Evolutionary conservation across 2,329 filamentous ascomycete species (phyloP).

Genomic region (Exophiala phaeomuriformis): DNA sequence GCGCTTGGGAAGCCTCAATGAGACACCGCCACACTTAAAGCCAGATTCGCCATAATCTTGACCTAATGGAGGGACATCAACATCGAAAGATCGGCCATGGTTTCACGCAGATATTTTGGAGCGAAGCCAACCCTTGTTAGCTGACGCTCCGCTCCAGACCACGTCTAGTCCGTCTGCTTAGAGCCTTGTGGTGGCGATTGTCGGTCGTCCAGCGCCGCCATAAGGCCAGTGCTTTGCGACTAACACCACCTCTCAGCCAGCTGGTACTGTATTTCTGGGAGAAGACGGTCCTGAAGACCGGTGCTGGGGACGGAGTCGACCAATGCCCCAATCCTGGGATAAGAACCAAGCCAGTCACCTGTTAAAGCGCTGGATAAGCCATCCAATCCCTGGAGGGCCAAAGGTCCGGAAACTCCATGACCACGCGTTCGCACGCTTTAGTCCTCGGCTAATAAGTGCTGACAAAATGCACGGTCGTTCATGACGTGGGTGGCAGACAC

Average conservation of each 20-base stretch:
- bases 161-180: no score
- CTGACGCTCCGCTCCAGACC: no score
- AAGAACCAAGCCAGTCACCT: not conserved
- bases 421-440: slow-evolving; percentile 9
- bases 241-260: not conserved
- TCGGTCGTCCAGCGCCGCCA: not conserved
- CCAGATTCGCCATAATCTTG: no score
- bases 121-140: no score
- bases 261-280: not conserved
- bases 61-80: no score
- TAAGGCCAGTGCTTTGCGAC: not conserved
- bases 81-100: no score
- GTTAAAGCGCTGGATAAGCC: not conserved
- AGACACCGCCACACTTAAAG: no score
- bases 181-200: not conserved
- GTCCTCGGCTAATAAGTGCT: not conserved
- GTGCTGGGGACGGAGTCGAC: not conserved
- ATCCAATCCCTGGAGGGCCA: not conserved
- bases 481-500: slow-evolving; percentile 15
- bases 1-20: no score
- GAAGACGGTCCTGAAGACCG: not conserved
- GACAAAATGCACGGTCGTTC: slow-evolving; percentile 5
- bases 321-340: not conserved
- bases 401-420: not conserved
- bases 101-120: no score